Percentiles rank a stretch among this genome's conserved stretches.
Evolutionary conservation across 129 eudicot species (phyloP).

Genomic region (Mikania micrantha): DNA sequence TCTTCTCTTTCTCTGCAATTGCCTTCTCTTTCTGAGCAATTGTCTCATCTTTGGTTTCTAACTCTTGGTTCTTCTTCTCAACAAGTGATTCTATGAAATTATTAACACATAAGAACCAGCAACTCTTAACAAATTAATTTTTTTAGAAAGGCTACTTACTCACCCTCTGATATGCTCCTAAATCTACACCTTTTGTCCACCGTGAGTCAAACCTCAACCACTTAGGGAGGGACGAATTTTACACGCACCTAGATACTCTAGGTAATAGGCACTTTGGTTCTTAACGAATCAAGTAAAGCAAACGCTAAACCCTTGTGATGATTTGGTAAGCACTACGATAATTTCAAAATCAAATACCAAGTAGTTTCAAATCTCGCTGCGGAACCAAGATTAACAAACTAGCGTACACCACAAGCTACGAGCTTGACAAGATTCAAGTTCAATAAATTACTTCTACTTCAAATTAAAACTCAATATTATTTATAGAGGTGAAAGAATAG

Average conservation of each 20-base stretch:
- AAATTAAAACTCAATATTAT: not conserved
- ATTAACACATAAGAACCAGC: too few relatives aligned
- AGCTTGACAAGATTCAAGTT: not conserved
- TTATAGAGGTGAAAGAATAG: not conserved
- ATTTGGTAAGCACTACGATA: too few relatives aligned
- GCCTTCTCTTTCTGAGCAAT: slow-evolving; percentile 29
- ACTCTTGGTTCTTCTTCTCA: slow-evolving; percentile 41
- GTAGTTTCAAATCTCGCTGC: not conserved
- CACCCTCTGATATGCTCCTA: too few relatives aligned
- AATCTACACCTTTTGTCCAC: too few relatives aligned
- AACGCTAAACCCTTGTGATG: too few relatives aligned
- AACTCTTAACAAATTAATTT: too few relatives aligned
- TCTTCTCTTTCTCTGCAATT: slow-evolving; percentile 38
- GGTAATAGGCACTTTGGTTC: too few relatives aligned
- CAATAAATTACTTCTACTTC: not conserved
- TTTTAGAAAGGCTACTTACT: too few relatives aligned
- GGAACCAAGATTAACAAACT: slow-evolving; percentile 7
- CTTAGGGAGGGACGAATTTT: too few relatives aligned
- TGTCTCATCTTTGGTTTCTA: slow-evolving; percentile 49
- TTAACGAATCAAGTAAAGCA: too few relatives aligned
- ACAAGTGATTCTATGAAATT: slow-evolving; percentile 44
- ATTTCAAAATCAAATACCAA: not conserved
- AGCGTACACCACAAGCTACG: not conserved
- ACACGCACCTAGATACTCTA: too few relatives aligned
- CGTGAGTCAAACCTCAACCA: too few relatives aligned